Base-by-base conservation (phyloP, 441 rosid genomes). In the Gossypium aridum region DNA sequence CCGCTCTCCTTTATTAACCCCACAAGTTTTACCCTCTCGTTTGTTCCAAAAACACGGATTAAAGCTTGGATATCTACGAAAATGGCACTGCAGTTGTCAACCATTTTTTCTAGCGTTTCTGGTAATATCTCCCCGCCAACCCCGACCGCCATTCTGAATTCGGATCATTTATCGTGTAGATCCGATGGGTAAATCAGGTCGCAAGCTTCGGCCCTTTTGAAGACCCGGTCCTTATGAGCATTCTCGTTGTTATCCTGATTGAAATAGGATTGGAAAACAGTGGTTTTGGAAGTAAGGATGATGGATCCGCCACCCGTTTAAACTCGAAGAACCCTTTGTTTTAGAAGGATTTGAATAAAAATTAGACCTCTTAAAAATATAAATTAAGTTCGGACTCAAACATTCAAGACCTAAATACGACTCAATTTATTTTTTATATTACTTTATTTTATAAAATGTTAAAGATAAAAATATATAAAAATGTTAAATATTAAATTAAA, bases 61-160 rank as follows among this genome's bases (percentile, higher is more conserved):
- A 93, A 22, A 43, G 95, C 89, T 80, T 91, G 98, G 39, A 95
- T 88, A 54, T 93, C 97, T 0, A 91, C 92, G 23, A 85, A 83
- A 20, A 93, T 96, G 0, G 85, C 83, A n/a, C 84, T 83, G 59
- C 98, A 93, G 2, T 80, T 84, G 70, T 90, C 89, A 53, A 88
- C 75, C 97, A 95, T 89, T 74, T 78, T 87, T 84, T 87, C 96
- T 0, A 95, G 83, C 70, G 98, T 95, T 78, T 88, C 94, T 2
- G 94, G 91, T 19, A 85, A 71, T 37, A 95, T 81, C 89, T 95
- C 95, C 61, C 99, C 96, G 37, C 96, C 99, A 10, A 95, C 90
- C 7, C 97, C 98, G 71, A 95, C 95, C 8, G 92, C 99, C 97
- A 95, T 90, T 45, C 98, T 97, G 31, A 81, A 87, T 70, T 85